Percentiles rank a stretch among this genome's conserved stretches.
Evolutionary conservation across 495 filamentous ascomycete species (phyloP).

Genomic region (Penicillium soppii): DNA sequence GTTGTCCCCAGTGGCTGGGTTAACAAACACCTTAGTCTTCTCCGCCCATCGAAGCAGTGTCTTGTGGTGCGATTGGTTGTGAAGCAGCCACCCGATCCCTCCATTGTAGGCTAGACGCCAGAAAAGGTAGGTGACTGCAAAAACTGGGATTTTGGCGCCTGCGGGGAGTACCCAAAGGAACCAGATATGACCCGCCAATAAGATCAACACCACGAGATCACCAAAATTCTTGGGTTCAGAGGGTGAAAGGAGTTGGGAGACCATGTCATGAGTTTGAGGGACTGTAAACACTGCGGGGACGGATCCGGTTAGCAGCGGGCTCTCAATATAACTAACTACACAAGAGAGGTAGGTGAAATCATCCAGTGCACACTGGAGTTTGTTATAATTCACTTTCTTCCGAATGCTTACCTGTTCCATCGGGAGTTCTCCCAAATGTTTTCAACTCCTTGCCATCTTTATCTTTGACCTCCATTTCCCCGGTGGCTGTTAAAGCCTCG

Average conservation of each 20-base stretch:
- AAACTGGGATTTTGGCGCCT: conserved; percentile 65
- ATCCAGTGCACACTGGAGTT: neutral
- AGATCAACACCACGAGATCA: conserved; percentile 76
- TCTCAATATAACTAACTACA: conserved; percentile 2
- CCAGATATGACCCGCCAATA: conserved; percentile 71
- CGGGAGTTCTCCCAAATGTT: conserved; percentile 89
- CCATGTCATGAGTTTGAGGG: conserved; percentile 97
- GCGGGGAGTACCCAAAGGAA: conserved; percentile 70
- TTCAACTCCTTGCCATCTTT: conserved; percentile 57
- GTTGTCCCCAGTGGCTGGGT: conserved; percentile 75
- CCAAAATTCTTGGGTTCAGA: conserved; percentile 92
- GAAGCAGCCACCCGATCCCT: conserved; percentile 88
- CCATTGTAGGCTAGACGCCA: conserved; percentile 92
- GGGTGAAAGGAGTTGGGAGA: conserved; percentile 94
- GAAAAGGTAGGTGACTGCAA: conserved; percentile 81
- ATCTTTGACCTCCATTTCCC: conserved; percentile 38
- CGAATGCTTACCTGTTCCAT: conserved; percentile 84
- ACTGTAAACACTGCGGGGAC: conserved; percentile 83
- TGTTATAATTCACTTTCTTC: neutral
- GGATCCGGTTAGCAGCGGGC: conserved; percentile 17
- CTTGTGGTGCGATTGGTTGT: conserved; percentile 84
- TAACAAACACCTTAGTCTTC: conserved; percentile 80
- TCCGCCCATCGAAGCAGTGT: conserved; percentile 86
- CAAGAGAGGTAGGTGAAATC: neutral
- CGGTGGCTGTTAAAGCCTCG: conserved; percentile 37